phyloP scores from a whole-genome alignment of 805 yeast species.

The Pichia ethanolica region DNA sequence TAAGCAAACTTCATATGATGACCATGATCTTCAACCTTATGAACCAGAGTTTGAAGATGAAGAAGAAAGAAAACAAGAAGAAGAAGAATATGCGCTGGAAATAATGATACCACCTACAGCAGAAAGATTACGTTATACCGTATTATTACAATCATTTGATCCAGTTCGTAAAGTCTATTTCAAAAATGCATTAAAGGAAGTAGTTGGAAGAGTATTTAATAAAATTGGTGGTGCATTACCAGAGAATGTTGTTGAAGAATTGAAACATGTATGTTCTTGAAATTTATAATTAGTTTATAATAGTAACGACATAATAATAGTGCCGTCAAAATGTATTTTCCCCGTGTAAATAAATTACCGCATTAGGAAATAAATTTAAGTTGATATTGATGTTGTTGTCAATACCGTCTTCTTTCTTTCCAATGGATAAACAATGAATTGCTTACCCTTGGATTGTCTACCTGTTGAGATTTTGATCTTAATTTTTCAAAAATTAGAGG shows the following conservation, averaged over 20 bases:
- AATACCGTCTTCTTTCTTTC: no score
- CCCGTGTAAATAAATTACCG: no score
- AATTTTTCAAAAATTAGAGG: no score
- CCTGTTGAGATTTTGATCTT: no score
- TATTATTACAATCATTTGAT: conserved; percentile 33
- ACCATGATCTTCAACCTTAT: conserved; percentile 24
- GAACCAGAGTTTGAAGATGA: conserved; percentile 17
- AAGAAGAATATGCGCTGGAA: conserved; percentile 23
- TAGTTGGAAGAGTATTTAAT: conserved; percentile 15
- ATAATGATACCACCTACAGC: conserved; percentile 27
- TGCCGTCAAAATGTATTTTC: no score
- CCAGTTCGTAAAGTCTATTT: conserved; percentile 49
- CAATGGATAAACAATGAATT: no score
- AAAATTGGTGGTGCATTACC: neutral
- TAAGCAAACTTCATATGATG: conserved; percentile 32
- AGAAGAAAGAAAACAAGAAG: conserved; percentile 13
- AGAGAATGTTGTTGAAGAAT: neutral
- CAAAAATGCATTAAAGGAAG: conserved; percentile 32
- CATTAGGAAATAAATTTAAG: no score
- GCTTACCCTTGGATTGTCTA: no score
- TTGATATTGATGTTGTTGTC: no score
- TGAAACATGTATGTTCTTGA: neutral
- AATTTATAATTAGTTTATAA: neutral
- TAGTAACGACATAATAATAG: no score
- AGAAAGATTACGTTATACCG: conserved; percentile 38